A percentile compares a stretch with the other conserved stretches of the same genome.
phyloP scores from a whole-genome alignment of 768 basidiomycete species.

The Roridomyces roridus region DNA sequence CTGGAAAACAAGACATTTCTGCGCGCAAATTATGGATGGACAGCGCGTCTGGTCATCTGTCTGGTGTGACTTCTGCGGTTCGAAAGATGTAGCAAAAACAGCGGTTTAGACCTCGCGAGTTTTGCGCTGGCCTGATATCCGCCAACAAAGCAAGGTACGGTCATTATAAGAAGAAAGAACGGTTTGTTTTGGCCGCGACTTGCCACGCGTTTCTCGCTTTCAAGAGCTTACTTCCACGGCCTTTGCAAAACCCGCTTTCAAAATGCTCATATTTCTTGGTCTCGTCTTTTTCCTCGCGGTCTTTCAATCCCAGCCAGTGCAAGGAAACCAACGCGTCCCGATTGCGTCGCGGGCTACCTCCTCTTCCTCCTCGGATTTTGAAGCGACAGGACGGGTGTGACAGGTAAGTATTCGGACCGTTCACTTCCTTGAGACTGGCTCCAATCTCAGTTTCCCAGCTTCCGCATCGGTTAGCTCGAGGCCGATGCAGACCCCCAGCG shows the following conservation, averaged over 20 bases:
- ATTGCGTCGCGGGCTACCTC: slow-evolving; percentile 19
- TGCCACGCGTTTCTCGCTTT: slow-evolving; percentile 12
- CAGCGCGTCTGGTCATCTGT: no score
- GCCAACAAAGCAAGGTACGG: no score
- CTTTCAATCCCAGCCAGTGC: neutral
- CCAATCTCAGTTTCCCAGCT: neutral
- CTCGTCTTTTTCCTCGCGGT: slow-evolving; percentile 3
- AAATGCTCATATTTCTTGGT: slow-evolving; percentile 1
- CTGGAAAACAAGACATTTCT: no score
- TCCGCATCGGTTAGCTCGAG: slow-evolving; percentile 6
- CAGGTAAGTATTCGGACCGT: neutral
- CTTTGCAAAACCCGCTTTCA: neutral
- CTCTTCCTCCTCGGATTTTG: slow-evolving; percentile 16
- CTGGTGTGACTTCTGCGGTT: no score
- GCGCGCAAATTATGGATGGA: no score
- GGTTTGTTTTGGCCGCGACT: slow-evolving; percentile 6
- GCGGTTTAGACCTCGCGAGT: no score
- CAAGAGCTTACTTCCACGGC: neutral
- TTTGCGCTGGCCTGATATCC: no score
- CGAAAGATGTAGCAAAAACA: no score
- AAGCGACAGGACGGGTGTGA: neutral
- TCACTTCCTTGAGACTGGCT: neutral
- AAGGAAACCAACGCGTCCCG: slow-evolving; percentile 25
- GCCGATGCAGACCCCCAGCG: slow-evolving; percentile 3
- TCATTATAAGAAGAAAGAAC: neutral